Conservation (phyloP, 257 asterid genomes). For the Forsythia viridissima region DNA sequence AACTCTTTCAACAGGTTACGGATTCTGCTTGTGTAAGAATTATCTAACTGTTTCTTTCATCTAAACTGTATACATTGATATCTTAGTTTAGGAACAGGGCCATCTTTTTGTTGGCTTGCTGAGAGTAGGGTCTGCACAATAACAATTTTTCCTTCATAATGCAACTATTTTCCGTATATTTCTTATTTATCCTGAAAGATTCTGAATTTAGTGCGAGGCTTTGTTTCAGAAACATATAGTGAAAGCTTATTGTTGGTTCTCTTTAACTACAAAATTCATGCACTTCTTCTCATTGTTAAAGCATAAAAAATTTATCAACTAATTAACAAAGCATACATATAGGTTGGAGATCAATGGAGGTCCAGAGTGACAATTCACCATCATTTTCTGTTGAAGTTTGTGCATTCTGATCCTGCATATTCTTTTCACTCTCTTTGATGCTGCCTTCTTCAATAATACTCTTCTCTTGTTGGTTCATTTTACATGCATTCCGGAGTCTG, state of each 20-base stretch:
- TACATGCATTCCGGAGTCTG: background rate
- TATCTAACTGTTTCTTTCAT: conserved; percentile 2
- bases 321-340: conserved; percentile 35
- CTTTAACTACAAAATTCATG: background rate
- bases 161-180: conserved; percentile 13
- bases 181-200: conserved; percentile 18
- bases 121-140: conserved; percentile 38
- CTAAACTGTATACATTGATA: background rate
- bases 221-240: conserved; percentile 19
- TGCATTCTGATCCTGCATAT: background rate
- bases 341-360: conserved; percentile 46
- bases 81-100: conserved; percentile 26
- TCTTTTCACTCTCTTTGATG: background rate
- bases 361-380: conserved; percentile 43
- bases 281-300: background rate
- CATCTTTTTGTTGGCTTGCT: conserved; percentile 31
- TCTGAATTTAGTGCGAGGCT: conserved; percentile 11
- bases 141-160: conserved; percentile 14
- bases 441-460: background rate
- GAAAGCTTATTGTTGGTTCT: conserved; percentile 4
- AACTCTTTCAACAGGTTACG: conserved; percentile 85
- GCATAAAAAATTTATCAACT: background rate
- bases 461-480: background rate
- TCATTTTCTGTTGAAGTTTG: conserved; percentile 28
- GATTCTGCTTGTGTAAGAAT: background rate